Evolutionary conservation across 441 rosid genomes (phyloP).

Genomic region (Manihot esculenta): DNA sequence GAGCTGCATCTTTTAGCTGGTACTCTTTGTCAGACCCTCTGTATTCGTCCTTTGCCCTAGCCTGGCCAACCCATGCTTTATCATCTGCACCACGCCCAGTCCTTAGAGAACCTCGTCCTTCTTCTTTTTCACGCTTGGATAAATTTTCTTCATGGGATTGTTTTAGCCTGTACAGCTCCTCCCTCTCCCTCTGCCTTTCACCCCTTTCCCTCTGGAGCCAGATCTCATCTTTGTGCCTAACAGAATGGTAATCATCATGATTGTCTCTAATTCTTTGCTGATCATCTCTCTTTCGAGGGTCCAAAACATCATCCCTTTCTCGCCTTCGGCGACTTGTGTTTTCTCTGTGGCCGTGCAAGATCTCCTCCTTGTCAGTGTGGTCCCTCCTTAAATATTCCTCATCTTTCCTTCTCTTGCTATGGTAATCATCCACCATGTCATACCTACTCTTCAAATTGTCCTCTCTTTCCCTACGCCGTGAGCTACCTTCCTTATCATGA

Average conservation of each 20-base stretch:
- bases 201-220: conserved; percentile 73
- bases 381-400: conserved; percentile 72
- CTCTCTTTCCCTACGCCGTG: conserved; percentile 60
- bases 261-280: conserved; percentile 75
- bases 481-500: conserved; percentile 55
- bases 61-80: conserved; percentile 53
- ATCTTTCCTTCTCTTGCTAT: conserved; percentile 73
- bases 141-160: conserved; percentile 56
- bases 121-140: conserved; percentile 71
- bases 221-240: conserved; percentile 74
- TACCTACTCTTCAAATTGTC: conserved; percentile 55
- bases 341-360: conserved; percentile 63
- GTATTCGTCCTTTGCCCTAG: conserved; percentile 60
- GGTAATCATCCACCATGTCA: conserved; percentile 62
- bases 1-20: conserved; percentile 57
- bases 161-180: conserved; percentile 59
- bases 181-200: conserved; percentile 75
- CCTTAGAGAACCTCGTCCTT: conserved; percentile 52
- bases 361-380: conserved; percentile 63
- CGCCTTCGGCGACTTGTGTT: conserved; percentile 58
- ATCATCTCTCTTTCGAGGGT: conserved; percentile 73
- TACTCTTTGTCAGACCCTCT: conserved; percentile 70
- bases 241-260: conserved; percentile 65
- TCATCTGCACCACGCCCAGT: conserved; percentile 75
- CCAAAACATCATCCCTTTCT: conserved; percentile 74